Percentiles rank a stretch among this genome's conserved stretches.
These are phyloP conservation scores for Schwanniomyces polymorphus DNA, from an alignment of 805 yeast genomes.

Conservation along the genomic window DNA sequence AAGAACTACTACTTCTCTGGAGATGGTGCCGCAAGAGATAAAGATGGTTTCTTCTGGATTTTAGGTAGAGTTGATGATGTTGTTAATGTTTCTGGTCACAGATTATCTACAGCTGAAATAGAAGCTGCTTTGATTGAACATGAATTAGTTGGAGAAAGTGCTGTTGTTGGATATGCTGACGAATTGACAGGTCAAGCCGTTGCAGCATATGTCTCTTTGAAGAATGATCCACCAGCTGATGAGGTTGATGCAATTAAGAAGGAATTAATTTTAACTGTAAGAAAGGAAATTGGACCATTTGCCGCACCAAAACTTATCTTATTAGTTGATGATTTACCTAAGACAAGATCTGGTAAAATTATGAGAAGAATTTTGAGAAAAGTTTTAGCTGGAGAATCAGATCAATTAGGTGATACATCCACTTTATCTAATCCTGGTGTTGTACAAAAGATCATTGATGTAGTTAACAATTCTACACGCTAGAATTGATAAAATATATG, in stretches of 20 bases:
- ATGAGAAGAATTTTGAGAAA: conserved; percentile 98
- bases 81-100: conserved; percentile 96
- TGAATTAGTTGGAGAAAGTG: conserved; percentile 82
- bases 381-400: conserved; percentile 88
- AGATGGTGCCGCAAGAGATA: conserved; percentile 97
- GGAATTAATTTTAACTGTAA: conserved; percentile 81
- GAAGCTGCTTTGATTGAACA: conserved; percentile 88
- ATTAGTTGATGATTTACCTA: conserved; percentile 90
- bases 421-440: conserved; percentile 86
- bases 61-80: conserved; percentile 98
- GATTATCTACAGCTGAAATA: conserved; percentile 97
- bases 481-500: background rate
- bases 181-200: conserved; percentile 98
- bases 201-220: conserved; percentile 88
- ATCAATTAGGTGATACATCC: conserved; percentile 87
- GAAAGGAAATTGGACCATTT: conserved; percentile 90
- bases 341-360: conserved; percentile 97
- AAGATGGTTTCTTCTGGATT: conserved; percentile 96
- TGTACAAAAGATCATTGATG: conserved; percentile 72
- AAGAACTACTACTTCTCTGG: conserved; percentile 95
- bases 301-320: conserved; percentile 92
- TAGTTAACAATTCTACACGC: conserved; percentile 45
- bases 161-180: conserved; percentile 94
- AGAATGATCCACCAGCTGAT: conserved; percentile 45
- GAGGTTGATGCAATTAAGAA: conserved; percentile 61